Percentiles rank a stretch among this genome's conserved stretches.
These are phyloP conservation scores for Zygoascus hellenicus DNA, from an alignment of 1,139 yeast species.

Conservation along the genomic window DNA sequence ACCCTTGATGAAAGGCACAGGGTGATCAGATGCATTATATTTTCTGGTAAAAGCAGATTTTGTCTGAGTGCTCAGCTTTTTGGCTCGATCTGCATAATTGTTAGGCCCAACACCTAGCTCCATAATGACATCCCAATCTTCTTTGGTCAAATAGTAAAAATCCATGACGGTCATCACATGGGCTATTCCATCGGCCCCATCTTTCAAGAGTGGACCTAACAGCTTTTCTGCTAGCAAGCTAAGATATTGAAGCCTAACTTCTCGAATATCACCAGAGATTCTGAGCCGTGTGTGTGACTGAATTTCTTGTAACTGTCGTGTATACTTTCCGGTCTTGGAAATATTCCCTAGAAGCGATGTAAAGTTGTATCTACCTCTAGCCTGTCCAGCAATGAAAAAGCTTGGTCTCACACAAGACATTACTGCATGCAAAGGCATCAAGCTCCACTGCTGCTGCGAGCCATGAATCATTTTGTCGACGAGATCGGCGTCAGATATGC, in stretches of 20 bases:
- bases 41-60: slow-evolving; percentile 82
- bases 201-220: slow-evolving; percentile 47
- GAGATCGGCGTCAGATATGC: slow-evolving; percentile 74
- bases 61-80: slow-evolving; percentile 64
- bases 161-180: slow-evolving; percentile 70
- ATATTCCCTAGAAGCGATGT: slow-evolving; percentile 89
- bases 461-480: slow-evolving; percentile 80
- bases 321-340: slow-evolving; percentile 75
- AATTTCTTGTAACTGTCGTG: slow-evolving; percentile 73
- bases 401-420: slow-evolving; percentile 83
- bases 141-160: slow-evolving; percentile 74
- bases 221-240: slow-evolving; percentile 56
- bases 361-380: slow-evolving; percentile 67
- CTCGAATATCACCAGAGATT: slow-evolving; percentile 70
- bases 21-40: slow-evolving; percentile 72
- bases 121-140: slow-evolving; percentile 84
- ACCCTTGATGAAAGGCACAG: slow-evolving; percentile 75
- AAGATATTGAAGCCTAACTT: slow-evolving; percentile 71
- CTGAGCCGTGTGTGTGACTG: slow-evolving; percentile 81
- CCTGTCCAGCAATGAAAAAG: slow-evolving; percentile 66
- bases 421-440: slow-evolving; percentile 88
- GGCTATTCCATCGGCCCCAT: slow-evolving; percentile 58
- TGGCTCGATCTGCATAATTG: slow-evolving; percentile 38
- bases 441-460: slow-evolving; percentile 92
- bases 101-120: slow-evolving; percentile 67